Base-by-base conservation (phyloP, 768 basidiomycete genomes). In the Mycena floridula region DNA sequence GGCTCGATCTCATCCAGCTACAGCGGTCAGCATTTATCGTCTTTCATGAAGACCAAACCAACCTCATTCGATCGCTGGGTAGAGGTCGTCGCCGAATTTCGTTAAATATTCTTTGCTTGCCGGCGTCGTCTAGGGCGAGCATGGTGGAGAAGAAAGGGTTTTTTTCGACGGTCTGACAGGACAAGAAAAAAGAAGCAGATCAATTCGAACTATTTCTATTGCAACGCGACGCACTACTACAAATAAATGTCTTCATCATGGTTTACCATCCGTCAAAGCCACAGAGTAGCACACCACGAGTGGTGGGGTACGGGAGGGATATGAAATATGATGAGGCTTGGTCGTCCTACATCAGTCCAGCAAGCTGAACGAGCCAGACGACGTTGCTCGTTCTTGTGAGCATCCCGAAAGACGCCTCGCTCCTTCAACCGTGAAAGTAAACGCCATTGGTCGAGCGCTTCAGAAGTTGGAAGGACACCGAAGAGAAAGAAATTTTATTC, bases 241-340 rank as follows among this genome's bases (percentile, higher is more conserved):
- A 8, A 30, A 42, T 35, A 48, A 50, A 65, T 85, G 83, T 85
- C 59, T 71, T 68, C 79, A 67, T 79, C 79, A 87, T 87, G 85
- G 85, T 85, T 83, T 85, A 79, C 82, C 78, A 74, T 63, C 84
- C 79, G 81, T 85, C 82, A 85, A 76, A 51, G 82, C 76, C 74
- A 84, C 84, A 75, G 84, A 83, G 79, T 82, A 69, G 73, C 82
- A 69, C 62, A 63, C 52, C 61, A 54, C 58, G 56, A 44, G 28
- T 61, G 54, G 64, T 59, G 42, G 62, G 59, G 66, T 84, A 82
- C 82, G 77, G 82, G 69, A 79, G 76, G 79, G 81, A 72, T 69
- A 82, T 36, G 82, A 79, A 84, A 87, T 85, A 87, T 87, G 76
- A 83, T 79, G 79, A 79, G 72, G 69, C 74, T 54, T 21, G 22